These are phyloP conservation scores for Erodium moschatum DNA, from an alignment of 441 rosid genomes.

Conservation along the genomic window DNA sequence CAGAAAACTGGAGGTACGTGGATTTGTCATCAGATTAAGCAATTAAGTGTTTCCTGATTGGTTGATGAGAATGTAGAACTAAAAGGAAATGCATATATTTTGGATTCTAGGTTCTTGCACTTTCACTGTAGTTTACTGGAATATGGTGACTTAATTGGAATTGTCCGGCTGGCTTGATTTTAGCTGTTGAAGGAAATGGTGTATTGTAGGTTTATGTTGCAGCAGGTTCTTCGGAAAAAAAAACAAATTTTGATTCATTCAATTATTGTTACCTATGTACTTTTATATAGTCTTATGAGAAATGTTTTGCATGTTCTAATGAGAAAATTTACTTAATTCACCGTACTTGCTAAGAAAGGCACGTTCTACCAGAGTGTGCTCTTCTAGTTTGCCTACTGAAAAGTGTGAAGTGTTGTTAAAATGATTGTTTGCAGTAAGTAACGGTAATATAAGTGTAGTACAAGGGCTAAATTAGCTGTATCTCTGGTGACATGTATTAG, in stretches of 20 bases:
- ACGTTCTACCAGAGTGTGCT: background rate
- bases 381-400: background rate
- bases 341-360: background rate
- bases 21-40: background rate
- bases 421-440: background rate
- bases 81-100: background rate
- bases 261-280: too few relatives aligned
- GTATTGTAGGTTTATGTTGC: background rate
- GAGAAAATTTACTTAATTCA: background rate
- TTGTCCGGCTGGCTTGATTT: background rate
- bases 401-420: background rate
- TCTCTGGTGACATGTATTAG: background rate
- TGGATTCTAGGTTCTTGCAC: background rate
- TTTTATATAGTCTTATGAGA: too few relatives aligned
- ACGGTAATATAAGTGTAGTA: background rate
- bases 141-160: too few relatives aligned
- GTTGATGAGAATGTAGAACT: background rate
- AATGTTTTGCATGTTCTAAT: background rate
- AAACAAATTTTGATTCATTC: too few relatives aligned
- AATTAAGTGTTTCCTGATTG: background rate
- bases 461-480: background rate
- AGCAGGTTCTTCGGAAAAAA: background rate
- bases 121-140: background rate
- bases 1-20: conserved; percentile 48
- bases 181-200: background rate